Evolutionary conservation across 768 basidiomycete species (phyloP), one percentile per base, ranked within the genome.

Genomic region (Calocera cornea): DNA sequence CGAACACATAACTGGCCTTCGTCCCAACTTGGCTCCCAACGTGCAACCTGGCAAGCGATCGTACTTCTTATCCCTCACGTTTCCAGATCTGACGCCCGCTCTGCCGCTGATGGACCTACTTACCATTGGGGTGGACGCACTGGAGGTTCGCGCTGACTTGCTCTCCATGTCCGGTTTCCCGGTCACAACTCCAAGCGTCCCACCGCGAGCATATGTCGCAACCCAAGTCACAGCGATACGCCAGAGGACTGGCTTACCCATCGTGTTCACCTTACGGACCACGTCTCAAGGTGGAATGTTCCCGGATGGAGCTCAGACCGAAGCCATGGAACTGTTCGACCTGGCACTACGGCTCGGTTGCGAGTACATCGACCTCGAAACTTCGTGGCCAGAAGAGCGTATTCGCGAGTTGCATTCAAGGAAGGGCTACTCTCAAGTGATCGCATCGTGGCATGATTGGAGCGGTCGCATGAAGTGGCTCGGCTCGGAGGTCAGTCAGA

Each of bases 381-480:
- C 90, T 66, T 83, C 86, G 0, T 86, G 88, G 78, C 83, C 90
- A 0, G 81, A 85, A 70, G 80, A 83, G 64, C 73, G 80, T 64
- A 84, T 95, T 67, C 80, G 80, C 34, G 81, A 83, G 1, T 78
- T 97, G 49, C 76, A 80, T 31, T 72, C 79, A 14, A 80, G 78
- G 65, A 95, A 93, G 75, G 86, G 90, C 0, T 72, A 77, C 41
- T 89, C 93, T 0, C 82, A 87, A 71, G 84, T 97, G 73, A 87
- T 99, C 67, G 90, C 92, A 0, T 97, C 94, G 5, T 97, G 88
- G 87, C 95, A 97, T 74, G 94, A 99, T 72, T 94, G 90, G 88
- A 87, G 84, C 49, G 95, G 95, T 1, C 79, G 80, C 14, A 81
- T 95, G 79, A 83, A 83, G 71, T 99, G 95, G 95, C 82, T 86